These are phyloP conservation scores for Raffaelea arxii DNA, from an alignment of 2,329 filamentous ascomycete genomes.

Conservation along the genomic window DNA sequence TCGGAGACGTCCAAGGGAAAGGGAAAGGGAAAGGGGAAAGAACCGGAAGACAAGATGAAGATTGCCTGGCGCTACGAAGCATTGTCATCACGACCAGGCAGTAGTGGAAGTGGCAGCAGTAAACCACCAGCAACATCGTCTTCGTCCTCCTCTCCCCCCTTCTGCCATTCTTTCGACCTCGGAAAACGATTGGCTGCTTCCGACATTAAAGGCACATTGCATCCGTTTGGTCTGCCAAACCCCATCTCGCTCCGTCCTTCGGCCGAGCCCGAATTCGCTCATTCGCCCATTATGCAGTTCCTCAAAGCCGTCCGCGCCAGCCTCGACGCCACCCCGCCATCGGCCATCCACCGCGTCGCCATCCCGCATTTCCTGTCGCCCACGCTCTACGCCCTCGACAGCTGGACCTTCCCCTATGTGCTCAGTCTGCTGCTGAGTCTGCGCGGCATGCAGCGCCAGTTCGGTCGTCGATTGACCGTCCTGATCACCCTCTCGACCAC, in stretches of 20 bases:
- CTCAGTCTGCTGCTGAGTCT: constrained; percentile 75
- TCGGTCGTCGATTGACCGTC: constrained; percentile 55
- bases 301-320: constrained; percentile 47
- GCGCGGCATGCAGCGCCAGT: constrained; percentile 61
- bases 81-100: constrained; percentile 32
- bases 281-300: constrained; percentile 54
- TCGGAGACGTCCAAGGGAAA: constrained; percentile 23
- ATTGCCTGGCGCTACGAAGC: constrained; percentile 97
- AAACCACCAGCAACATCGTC: neutral
- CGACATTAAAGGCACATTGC: constrained; percentile 39
- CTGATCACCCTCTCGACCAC: constrained; percentile 71
- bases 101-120: constrained; percentile 9
- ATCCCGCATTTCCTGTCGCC: constrained; percentile 82
- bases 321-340: constrained; percentile 46
- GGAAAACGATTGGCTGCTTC: constrained; percentile 48
- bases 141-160: constrained; percentile 26
- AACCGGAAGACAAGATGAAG: constrained; percentile 72
- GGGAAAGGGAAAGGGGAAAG: constrained; percentile 26
- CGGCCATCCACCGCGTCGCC: constrained; percentile 67
- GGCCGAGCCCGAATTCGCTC: constrained; percentile 8
- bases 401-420: constrained; percentile 61
- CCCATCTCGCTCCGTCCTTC: constrained; percentile 21
- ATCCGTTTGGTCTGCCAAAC: constrained; percentile 39
- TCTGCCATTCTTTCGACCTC: constrained; percentile 67
- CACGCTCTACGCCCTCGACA: constrained; percentile 64